A percentile compares a stretch with the other conserved stretches of the same genome.
Conservation (phyloP, 192 early-diverging fungal genomes). For the Rhizophagus sp. region DNA sequence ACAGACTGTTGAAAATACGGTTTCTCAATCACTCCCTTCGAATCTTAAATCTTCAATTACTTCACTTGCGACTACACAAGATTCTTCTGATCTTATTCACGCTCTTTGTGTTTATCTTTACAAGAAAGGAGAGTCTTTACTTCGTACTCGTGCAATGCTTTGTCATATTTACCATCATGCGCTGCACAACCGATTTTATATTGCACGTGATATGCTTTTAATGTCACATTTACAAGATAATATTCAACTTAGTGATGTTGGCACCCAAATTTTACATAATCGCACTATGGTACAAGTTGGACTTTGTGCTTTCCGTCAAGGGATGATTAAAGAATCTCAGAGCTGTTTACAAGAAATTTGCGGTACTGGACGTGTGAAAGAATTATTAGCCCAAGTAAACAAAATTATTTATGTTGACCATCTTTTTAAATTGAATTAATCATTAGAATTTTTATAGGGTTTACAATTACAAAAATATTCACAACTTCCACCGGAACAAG, state of each 20-base stretch:
- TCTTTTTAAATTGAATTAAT: no score
- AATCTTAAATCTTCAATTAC: constrained; percentile 52
- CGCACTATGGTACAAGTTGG: constrained; percentile 95
- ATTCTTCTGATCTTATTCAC: constrained; percentile 70
- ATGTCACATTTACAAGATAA: constrained; percentile 99
- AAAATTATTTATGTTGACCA: background rate
- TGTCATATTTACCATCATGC: constrained; percentile 98
- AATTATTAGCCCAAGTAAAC: constrained; percentile 88
- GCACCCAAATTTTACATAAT: constrained; percentile 95
- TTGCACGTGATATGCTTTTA: constrained; percentile 92
- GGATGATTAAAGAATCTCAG: constrained; percentile 87
- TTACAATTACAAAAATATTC: constrained; percentile 66
- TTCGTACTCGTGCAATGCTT: constrained; percentile 93
- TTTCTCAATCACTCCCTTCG: constrained; percentile 49
- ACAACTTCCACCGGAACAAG: constrained; percentile 87
- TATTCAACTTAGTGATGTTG: constrained; percentile 83
- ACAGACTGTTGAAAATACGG: constrained; percentile 62
- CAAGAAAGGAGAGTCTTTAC: constrained; percentile 75
- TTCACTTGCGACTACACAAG: constrained; percentile 41
- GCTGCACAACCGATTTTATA: constrained; percentile 91
- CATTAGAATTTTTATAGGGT: constrained; percentile 45
- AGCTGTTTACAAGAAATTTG: constrained; percentile 88
- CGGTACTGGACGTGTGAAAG: constrained; percentile 82
- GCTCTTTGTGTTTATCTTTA: constrained; percentile 89
- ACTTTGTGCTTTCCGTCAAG: constrained; percentile 91